A percentile compares a stretch with the other conserved stretches of the same genome.
phyloP scores from a whole-genome alignment of 345 rosid genomes.

The Populus simonii region DNA sequence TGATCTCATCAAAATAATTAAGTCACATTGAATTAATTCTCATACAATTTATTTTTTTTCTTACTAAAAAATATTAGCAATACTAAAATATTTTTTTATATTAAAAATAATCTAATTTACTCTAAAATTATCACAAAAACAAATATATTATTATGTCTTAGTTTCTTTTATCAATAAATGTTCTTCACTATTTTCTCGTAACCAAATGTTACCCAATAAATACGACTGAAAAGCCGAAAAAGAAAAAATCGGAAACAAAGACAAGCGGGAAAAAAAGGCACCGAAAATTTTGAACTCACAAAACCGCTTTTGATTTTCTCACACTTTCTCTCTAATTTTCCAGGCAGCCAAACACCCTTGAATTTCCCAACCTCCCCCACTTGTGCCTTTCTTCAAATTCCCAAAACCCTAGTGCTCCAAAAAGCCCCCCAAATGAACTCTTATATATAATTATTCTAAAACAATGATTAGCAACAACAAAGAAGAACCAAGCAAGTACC shows the following conservation, averaged over 20 bases:
- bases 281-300: background rate
- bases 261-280: background rate
- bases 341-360: constrained; percentile 14
- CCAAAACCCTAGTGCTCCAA: constrained; percentile 17
- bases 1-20: too few relatives aligned
- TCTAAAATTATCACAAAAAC: too few relatives aligned
- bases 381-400: background rate
- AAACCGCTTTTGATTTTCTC: background rate
- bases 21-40: too few relatives aligned
- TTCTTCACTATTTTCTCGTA: too few relatives aligned
- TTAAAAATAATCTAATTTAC: too few relatives aligned
- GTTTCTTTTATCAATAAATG: too few relatives aligned
- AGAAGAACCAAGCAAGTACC: constrained; percentile 39
- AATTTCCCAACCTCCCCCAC: background rate
- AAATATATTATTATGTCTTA: too few relatives aligned
- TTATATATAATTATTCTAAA: background rate
- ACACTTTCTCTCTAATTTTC: constrained; percentile 11
- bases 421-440: background rate
- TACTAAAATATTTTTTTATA: too few relatives aligned
- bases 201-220: background rate
- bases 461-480: constrained; percentile 30
- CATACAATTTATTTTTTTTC: too few relatives aligned
- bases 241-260: background rate
- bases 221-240: background rate
- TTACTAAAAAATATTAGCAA: too few relatives aligned